A percentile compares a stretch with the other conserved stretches of the same genome.
These are phyloP conservation scores for Populus ilicifolia DNA, from an alignment of 345 rosid genomes.

Conservation along the genomic window DNA sequence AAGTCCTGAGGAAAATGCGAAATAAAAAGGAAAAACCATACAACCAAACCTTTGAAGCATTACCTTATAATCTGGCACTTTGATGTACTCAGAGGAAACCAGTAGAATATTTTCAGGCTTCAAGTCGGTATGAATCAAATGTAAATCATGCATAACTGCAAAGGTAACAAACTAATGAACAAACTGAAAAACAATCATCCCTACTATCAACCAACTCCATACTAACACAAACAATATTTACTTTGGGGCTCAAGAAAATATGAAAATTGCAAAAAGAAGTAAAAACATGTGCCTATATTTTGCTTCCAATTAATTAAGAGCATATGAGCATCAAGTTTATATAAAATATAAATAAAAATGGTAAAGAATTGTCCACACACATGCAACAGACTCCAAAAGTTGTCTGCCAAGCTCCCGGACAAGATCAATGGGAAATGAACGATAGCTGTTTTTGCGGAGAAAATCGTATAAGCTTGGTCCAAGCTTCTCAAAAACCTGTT, in stretches of 20 bases:
- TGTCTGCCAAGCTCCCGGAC: slow-evolving; percentile 33
- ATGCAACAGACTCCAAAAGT: slow-evolving; percentile 34
- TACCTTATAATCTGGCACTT: slow-evolving; percentile 78
- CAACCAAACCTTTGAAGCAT: background rate
- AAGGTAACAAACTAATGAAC: slow-evolving; percentile 9
- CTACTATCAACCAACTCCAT: slow-evolving; percentile 6
- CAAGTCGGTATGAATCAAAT: slow-evolving; percentile 70
- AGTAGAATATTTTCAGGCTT: slow-evolving; percentile 84
- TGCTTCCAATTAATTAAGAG: slow-evolving; percentile 16
- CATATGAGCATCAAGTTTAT: slow-evolving; percentile 26
- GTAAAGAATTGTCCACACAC: slow-evolving; percentile 49
- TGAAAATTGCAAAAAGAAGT: background rate
- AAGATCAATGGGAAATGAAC: slow-evolving; percentile 29
- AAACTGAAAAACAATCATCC: slow-evolving; percentile 9
- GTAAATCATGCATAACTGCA: slow-evolving; percentile 83
- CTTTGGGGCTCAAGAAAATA: background rate
- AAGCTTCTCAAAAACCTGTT: slow-evolving; percentile 31
- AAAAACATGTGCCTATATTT: slow-evolving; percentile 12
- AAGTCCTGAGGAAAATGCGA: background rate
- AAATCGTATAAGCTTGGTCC: slow-evolving; percentile 31
- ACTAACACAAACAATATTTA: slow-evolving; percentile 5
- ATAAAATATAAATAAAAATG: slow-evolving; percentile 40
- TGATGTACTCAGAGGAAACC: slow-evolving; percentile 66
- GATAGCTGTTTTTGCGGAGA: slow-evolving; percentile 30
- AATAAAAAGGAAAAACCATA: background rate